Base-by-base conservation (phyloP, 1,139 yeast species). In the Lodderomyces metapsilosis region DNA sequence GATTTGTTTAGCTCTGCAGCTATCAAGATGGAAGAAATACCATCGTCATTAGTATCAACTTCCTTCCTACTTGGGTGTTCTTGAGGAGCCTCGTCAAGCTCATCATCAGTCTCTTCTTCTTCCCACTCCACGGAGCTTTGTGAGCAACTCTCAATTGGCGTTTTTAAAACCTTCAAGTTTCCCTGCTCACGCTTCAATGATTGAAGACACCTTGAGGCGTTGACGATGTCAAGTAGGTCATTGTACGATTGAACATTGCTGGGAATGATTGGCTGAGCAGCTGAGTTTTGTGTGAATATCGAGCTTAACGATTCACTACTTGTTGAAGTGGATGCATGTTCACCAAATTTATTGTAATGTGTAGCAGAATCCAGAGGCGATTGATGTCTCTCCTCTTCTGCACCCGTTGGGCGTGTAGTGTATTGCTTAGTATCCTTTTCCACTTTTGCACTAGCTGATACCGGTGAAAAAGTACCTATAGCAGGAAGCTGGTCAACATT, bases 181-280 rank as follows among this genome's bases (percentile, higher is more conserved):
- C 16, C 30, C 13, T 12, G 32, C n/a, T 41, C 32, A 36, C 36
- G 42, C 20, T 47, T 43, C 25, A 69, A 53, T 16, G 64, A 58
- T 49, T 68, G 73, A 22, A 70, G 57, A 44, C 74, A 69, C 46
- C 62, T 61, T 18, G 73, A 68, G 4, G 75, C 76, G 48, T 64
- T 66, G 12, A 69, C 64, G 12, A 70, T 57, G 39, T 68, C 75
- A 41, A 59, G 51, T 55, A 63, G 55, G 30, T 63, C 69, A 12
- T 32, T 44, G 27, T 43, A 46, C 11, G 48, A 41, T 18, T 37
- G 37, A 34, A 22, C 4, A 4, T 28, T 28, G 32, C n/a, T 28
- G 5, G 5, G 18, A 11, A n/a, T 11, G 15, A 18, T 28, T 15
- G 3, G n/a, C 15, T 13, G 32, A 10, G 18, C 9, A 15, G 32